A percentile compares a stretch with the other conserved stretches of the same genome.
Conservation (phyloP, 192 early-diverging fungal genomes). For the Oehlia diaphana region DNA sequence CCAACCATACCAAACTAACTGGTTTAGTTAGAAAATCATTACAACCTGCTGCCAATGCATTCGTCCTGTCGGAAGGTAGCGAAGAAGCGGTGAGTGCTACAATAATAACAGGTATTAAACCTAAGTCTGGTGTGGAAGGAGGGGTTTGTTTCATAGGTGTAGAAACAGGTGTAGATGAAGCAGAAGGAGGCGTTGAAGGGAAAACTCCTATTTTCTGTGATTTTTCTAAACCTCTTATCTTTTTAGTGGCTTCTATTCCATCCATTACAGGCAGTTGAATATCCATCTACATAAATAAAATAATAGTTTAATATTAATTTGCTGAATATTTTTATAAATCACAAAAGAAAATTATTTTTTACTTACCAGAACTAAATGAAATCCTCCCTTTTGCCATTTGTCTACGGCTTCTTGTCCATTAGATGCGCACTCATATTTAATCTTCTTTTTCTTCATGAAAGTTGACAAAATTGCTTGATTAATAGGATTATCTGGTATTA, state of each 20-base stretch:
- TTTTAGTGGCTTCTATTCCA: conserved; percentile 65
- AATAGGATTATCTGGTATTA: conserved; percentile 64
- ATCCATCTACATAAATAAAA: conserved; percentile 60
- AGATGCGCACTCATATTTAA: conserved; percentile 72
- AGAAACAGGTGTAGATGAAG: conserved; percentile 13
- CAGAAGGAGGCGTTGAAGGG: conserved; percentile 38
- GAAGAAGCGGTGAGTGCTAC: conserved; percentile 85
- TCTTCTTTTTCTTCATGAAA: conserved; percentile 71
- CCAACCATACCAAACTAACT: conserved; percentile 78
- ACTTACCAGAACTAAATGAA: conserved; percentile 66
- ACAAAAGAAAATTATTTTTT: too few relatives aligned
- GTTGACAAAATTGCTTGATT: conserved; percentile 71
- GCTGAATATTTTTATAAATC: not conserved
- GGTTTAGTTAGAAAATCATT: conserved; percentile 93
- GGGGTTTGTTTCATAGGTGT: not conserved
- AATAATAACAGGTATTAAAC: conserved; percentile 76
- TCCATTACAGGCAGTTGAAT: conserved; percentile 73
- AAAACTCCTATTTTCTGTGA: conserved; percentile 59
- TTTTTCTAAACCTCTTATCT: conserved; percentile 60
- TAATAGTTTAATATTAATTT: not conserved
- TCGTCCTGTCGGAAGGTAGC: conserved; percentile 64
- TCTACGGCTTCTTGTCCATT: conserved; percentile 82
- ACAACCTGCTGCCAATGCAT: conserved; percentile 81
- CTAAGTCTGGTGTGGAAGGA: conserved; percentile 37
- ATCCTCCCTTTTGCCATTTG: conserved; percentile 71